Conservation (phyloP, 345 rosid species). For the Pistacia vera region DNA sequence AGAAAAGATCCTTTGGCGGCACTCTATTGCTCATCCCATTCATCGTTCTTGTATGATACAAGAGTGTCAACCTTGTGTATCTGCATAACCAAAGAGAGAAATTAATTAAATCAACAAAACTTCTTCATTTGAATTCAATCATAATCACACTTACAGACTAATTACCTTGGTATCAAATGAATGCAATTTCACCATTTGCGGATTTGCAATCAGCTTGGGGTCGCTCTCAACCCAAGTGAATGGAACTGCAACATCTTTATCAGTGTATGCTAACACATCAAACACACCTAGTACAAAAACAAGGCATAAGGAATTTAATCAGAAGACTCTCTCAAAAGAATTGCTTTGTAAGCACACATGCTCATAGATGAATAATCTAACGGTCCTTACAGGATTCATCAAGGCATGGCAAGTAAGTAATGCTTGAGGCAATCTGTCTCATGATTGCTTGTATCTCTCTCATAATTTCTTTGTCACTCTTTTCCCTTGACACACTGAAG, state of each 20-base stretch:
- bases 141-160: neutral
- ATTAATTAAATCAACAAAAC: neutral
- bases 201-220: slow-evolving; percentile 91
- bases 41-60: slow-evolving; percentile 94
- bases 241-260: slow-evolving; percentile 86
- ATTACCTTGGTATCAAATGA: slow-evolving; percentile 91
- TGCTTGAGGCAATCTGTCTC: slow-evolving; percentile 95
- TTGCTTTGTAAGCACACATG: neutral
- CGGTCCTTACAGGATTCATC: slow-evolving; percentile 80
- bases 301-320: neutral
- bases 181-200: slow-evolving; percentile 98
- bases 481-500: slow-evolving; percentile 83
- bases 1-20: neutral
- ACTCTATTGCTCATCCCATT: slow-evolving; percentile 81
- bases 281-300: slow-evolving; percentile 64
- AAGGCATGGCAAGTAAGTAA: slow-evolving; percentile 95
- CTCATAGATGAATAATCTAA: neutral
- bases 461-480: slow-evolving; percentile 96
- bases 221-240: slow-evolving; percentile 98
- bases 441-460: slow-evolving; percentile 94
- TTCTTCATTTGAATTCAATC: neutral
- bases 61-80: slow-evolving; percentile 97
- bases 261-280: slow-evolving; percentile 94
- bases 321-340: neutral
- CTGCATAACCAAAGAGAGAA: slow-evolving; percentile 37